These are phyloP conservation scores for Plasmodium fragile DNA, from an alignment of 169 alveolate genomes.

Conservation along the genomic window DNA sequence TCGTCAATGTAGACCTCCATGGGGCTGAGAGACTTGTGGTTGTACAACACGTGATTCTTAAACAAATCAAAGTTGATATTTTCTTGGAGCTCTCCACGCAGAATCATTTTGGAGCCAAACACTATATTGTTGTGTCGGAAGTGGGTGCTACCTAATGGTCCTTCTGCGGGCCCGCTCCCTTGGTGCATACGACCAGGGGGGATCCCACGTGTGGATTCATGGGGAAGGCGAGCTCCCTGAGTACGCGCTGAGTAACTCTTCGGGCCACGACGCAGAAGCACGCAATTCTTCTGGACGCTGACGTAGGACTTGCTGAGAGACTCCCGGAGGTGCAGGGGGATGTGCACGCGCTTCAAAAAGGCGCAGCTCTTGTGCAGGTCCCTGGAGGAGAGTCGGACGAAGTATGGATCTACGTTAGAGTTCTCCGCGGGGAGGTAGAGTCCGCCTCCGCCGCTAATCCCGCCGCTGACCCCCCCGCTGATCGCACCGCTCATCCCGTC, in stretches of 20 bases:
- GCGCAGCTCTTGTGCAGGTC: neutral
- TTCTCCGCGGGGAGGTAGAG: neutral
- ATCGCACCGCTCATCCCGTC: neutral
- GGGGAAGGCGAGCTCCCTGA: neutral
- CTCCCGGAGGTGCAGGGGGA: conserved; percentile 43
- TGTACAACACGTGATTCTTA: conserved; percentile 78
- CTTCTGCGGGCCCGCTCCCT: neutral
- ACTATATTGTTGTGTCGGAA: conserved; percentile 74
- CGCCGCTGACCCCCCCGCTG: neutral
- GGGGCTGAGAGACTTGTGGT: conserved; percentile 74
- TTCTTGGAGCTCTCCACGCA: conserved; percentile 78
- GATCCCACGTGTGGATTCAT: neutral
- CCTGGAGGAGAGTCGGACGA: conserved; percentile 22
- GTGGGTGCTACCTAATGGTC: neutral
- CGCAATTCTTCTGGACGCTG: neutral
- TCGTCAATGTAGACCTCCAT: conserved; percentile 67
- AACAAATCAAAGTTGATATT: conserved; percentile 65
- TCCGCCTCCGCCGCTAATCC: neutral
- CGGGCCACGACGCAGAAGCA: neutral
- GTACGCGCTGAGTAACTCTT: neutral
- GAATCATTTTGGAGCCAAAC: conserved; percentile 70
- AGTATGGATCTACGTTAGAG: neutral
- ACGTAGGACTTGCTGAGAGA: conserved; percentile 27
- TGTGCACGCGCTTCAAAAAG: conserved; percentile 4
- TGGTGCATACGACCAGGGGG: neutral